Evolutionary conservation across 192 early-diverging fungal species (phyloP), one percentile per base, ranked within the genome.

Genomic region (Coemansia biformis): DNA sequence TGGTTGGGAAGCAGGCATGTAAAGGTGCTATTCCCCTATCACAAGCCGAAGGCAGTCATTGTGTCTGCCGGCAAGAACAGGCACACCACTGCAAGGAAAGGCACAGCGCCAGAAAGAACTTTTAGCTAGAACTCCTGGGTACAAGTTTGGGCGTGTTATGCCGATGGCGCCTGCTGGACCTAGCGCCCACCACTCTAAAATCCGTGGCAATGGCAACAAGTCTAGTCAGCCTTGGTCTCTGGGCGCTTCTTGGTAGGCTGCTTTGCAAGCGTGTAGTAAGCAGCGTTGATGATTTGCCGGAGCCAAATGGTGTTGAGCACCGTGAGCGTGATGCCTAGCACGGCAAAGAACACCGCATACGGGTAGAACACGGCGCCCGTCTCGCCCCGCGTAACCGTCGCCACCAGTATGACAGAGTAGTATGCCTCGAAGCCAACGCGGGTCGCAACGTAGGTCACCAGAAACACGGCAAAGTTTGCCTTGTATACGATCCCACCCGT

Each of bases 231-330:
- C 31, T 37, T 48, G 9, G 7, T 28, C 26, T 7, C 29, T 30
- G 32, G 31, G 15, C 24, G 35, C 18, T 8, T n/a, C 21, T 36
- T 36, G 4, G 8, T 46, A 4, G 32, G 9, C 11, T 19, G 3
- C 10, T n/a, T n/a, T n/a, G 41, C 14, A 18, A 71, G 26, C 38
- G 53, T 72, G 50, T 65, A 61, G 33, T 59, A 60, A 1, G 62
- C 57, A 10, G 62, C 62, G 10, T 41, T 42, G 17, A 59, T 8
- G 15, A 72, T 72, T 24, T 72, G 62, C 0, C 63, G 52, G n/a
- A 72, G 38, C 69, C 69, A 72, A 18, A 72, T 72, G 12, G 51
- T 3, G 23, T 72, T 72, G 3, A 72, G 62, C 11, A 36, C 19
- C 0, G 62, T 72, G 22, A 72, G 32, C 21, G 69, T 57, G 5